Evolutionary conservation across 1,284 basidiomycete genomes (phyloP), one percentile per base, ranked within the genome.

Genomic region (Ceratobasidium sp.): DNA sequence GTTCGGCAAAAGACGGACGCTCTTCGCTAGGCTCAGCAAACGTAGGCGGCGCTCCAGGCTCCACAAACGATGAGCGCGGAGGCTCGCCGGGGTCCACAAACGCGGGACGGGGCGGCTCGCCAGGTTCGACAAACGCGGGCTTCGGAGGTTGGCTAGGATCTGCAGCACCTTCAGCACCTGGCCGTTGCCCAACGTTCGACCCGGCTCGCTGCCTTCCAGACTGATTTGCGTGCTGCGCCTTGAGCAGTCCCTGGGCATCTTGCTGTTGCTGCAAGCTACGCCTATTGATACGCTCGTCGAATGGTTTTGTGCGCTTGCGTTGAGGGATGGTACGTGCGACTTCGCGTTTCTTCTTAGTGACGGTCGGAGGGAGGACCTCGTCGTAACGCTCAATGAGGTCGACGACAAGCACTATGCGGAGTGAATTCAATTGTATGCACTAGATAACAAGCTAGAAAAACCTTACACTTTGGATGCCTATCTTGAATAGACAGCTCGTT

Each of bases 231-330:
- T 75, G 67, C 74, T 87, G 86, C 47, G 80, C 79, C 44, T 82
- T 81, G 11, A 85, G 79, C 5, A 84, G 74, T 72, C 86, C 84
- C 36, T 84, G 82, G 5, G 82, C 81, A 72, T 88, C 85, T 19
- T 78, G 11, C 19, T 82, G 81, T 1, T 82, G 83, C 22, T 84
- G 84, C 72, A 88, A 81, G 59, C 84, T 83, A 59, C 83, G 84
- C 44, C 94, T 87, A 79, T 89, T 92, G 82, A 94, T 87, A 60
- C 95, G 90, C 89, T 96, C 91, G 83, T 98, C 97, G 56, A 98
- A 86, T 0, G 93, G 92, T 0, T 92, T 91, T 0, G 96, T 97
- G 66, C 94, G 91, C 81, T 97, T 97, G 56, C 96, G 89, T 27
- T 90, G 81, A 5, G 94, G 95, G 69, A 93, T 86, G 75, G 90